Evolutionary conservation across 441 rosid species (phyloP).

Genomic region (Macaranga tanarius): DNA sequence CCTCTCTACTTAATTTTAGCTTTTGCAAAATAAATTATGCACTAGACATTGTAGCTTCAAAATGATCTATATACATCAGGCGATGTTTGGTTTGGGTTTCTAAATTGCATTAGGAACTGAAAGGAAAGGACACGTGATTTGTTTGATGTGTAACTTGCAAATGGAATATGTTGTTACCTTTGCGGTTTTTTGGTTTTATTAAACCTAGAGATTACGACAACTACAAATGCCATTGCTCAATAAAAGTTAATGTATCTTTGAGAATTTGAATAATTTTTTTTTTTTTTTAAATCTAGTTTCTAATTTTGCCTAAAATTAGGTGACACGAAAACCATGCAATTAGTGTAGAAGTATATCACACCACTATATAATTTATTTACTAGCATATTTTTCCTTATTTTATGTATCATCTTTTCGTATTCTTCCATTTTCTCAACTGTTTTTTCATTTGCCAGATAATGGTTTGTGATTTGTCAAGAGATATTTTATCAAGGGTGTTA

Average conservation of each 20-base stretch:
- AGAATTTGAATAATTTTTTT: neutral
- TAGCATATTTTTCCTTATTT: neutral
- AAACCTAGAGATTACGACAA: neutral
- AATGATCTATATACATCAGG: neutral
- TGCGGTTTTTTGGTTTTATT: neutral
- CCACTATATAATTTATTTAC: too few relatives aligned
- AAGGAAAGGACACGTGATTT: neutral
- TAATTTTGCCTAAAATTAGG: too few relatives aligned
- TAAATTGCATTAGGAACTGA: neutral
- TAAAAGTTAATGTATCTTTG: too few relatives aligned
- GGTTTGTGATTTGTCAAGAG: neutral
- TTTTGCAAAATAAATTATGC: neutral
- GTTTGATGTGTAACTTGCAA: neutral
- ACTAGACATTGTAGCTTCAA: conserved; percentile 1
- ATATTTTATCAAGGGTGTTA: too few relatives aligned
- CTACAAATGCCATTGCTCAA: too few relatives aligned
- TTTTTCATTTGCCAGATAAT: neutral
- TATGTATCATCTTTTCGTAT: neutral
- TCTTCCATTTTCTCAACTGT: too few relatives aligned
- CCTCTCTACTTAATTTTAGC: neutral
- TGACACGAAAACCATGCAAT: too few relatives aligned
- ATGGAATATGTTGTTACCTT: neutral
- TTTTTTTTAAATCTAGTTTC: too few relatives aligned
- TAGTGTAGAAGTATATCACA: neutral
- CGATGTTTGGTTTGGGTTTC: neutral